Percentiles rank a stretch among this genome's conserved stretches.
Evolutionary conservation across 1,284 basidiomycete genomes (phyloP).

Genomic region (Cryptococcus jaspeensis): DNA sequence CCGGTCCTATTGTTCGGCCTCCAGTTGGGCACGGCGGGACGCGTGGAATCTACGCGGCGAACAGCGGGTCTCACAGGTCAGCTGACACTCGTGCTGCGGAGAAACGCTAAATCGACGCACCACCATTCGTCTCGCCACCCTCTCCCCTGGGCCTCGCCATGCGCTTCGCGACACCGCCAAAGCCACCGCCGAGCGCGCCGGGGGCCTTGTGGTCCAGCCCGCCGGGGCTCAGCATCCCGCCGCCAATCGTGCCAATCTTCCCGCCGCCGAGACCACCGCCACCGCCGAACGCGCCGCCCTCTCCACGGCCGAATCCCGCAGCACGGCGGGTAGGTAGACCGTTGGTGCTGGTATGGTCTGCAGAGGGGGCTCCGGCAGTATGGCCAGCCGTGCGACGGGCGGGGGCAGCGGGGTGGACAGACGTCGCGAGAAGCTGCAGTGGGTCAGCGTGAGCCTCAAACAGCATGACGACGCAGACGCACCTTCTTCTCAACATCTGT

Average conservation of each 20-base stretch:
- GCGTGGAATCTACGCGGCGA: slow-evolving; percentile 12
- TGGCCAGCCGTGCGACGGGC: slow-evolving; percentile 25
- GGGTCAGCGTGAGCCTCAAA: neutral
- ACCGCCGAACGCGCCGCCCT: slow-evolving; percentile 36
- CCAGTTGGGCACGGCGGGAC: slow-evolving; percentile 39
- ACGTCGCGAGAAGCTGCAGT: slow-evolving; percentile 35
- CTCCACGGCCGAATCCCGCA: slow-evolving; percentile 17
- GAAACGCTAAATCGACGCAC: slow-evolving; percentile 11
- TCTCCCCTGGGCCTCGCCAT: slow-evolving; percentile 22
- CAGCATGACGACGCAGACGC: slow-evolving; percentile 24
- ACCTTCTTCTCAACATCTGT: slow-evolving; percentile 86
- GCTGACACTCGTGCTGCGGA: neutral
- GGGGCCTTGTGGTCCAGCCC: slow-evolving; percentile 26
- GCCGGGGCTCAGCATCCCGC: slow-evolving; percentile 22
- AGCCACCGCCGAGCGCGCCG: slow-evolving; percentile 43
- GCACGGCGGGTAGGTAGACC: slow-evolving; percentile 21
- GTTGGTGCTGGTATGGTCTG: slow-evolving; percentile 12
- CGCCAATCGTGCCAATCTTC: slow-evolving; percentile 36
- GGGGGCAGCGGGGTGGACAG: slow-evolving; percentile 38
- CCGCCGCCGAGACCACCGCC: slow-evolving; percentile 20
- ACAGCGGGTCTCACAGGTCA: neutral
- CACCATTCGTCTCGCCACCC: slow-evolving; percentile 18
- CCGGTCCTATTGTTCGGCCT: slow-evolving; percentile 31
- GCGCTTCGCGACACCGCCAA: slow-evolving; percentile 42
- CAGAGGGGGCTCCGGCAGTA: slow-evolving; percentile 6